Conservation (phyloP, 805 yeast genomes). For the Ogataea nitratoaversa region DNA sequence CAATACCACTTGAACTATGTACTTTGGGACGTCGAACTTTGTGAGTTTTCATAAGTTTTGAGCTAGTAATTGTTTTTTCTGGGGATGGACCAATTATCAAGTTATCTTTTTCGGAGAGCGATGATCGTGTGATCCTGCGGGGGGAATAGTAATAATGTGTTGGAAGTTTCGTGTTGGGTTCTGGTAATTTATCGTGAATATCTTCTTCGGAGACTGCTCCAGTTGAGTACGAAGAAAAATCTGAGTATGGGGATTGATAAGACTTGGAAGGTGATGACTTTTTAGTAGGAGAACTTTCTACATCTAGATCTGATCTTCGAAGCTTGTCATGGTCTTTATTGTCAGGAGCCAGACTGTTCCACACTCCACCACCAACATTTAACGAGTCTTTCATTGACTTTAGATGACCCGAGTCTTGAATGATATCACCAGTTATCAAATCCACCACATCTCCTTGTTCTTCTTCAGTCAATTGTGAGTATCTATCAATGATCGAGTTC, state of each 20-base stretch:
- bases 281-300: too few relatives aligned
- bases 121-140: too few relatives aligned
- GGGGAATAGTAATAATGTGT: too few relatives aligned
- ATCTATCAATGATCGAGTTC: conserved; percentile 50
- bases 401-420: conserved; percentile 68
- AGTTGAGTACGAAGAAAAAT: too few relatives aligned
- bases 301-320: neutral
- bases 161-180: too few relatives aligned
- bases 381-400: conserved; percentile 35
- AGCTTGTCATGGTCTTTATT: conserved; percentile 1
- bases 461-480: conserved; percentile 42
- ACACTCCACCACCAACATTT: conserved; percentile 27
- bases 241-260: conserved; percentile 13
- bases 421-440: conserved; percentile 55
- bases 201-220: conserved; percentile 20
- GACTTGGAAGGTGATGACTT: too few relatives aligned
- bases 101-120: too few relatives aligned
- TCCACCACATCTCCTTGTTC: conserved; percentile 65
- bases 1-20: conserved; percentile 2
- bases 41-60: neutral
- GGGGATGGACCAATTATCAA: conserved; percentile 6
- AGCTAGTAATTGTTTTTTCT: neutral
- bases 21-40: neutral
- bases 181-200: conserved; percentile 5
- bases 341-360: conserved; percentile 33